Base-by-base conservation (phyloP, 257 asterid genomes). In the Ilex asprella region DNA sequence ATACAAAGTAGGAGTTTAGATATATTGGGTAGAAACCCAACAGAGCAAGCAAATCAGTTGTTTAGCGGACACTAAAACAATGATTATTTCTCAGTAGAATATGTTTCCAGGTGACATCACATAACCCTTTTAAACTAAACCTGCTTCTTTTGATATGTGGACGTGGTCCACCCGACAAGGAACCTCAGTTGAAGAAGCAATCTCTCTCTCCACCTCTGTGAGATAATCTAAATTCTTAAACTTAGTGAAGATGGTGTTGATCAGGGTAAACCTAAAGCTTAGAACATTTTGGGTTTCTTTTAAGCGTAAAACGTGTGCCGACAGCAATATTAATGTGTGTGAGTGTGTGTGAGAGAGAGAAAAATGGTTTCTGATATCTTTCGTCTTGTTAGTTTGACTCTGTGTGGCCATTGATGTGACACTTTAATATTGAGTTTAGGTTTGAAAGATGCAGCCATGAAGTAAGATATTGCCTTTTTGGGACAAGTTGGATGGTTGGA, bases 11-110 rank as follows among this genome's bases (percentile, higher is more conserved):
- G 31, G 65, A 69, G 58, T 70, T 65, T 62, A 71, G 83, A 72
- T 41, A 67, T 14, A 75, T 61, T 67, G 73, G 77, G 78, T 75
- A 68, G 81, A 82, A 83, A 83, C 80, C 94, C 84, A 86, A 70
- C 16, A 8, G 55, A 73, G 58, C 84, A 83, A 83, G 90, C 88
- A 79, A 86, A 73, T 70, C 69, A 77, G 80, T 72, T 78, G 82
- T 77, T 81, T 76, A 80, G 75, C 76, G 65, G 75, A 73, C 64
- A 73, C 64, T 49, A 64, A 71, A 76, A 67, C 70, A 71, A 58
- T 67, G 50, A 71, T 49, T 71, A 60, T 21, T 46, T 56, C 39
- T 15, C 7, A 46, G 16, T 12, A 30, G 62, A 65, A 30, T 62
- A 54, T 66, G 60, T 55, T 14, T 16, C 54, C 30, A 6, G 12